A percentile compares a stretch with the other conserved stretches of the same genome.
Conservation (phyloP, 179 eudicot genomes). For the Corrigiola litoralis region DNA sequence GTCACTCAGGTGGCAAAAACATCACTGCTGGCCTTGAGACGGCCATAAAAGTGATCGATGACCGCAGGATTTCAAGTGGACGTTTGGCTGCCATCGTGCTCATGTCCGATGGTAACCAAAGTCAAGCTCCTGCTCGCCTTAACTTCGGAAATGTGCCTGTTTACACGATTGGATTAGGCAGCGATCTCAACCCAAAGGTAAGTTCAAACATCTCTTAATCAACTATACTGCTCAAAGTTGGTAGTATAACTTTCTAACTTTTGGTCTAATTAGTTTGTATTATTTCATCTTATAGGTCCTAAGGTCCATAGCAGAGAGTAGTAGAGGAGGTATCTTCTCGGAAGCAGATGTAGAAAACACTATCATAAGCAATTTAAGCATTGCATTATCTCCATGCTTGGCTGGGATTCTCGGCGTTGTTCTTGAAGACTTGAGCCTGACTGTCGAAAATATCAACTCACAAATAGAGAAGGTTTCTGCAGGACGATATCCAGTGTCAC, state of each 20-base stretch:
- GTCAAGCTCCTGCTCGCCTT: not conserved
- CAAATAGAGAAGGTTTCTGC: constrained; percentile 1
- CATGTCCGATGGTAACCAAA: constrained; percentile 12
- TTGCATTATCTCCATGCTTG: constrained; percentile 17
- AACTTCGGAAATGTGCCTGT: not conserved
- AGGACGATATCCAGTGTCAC: not conserved
- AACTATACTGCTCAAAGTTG: too few relatives aligned
- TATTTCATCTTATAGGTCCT: too few relatives aligned
- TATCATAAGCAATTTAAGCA: constrained; percentile 9
- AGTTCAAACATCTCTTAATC: too few relatives aligned
- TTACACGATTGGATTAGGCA: constrained; percentile 6
- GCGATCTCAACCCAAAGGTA: not conserved
- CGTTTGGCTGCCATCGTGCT: constrained; percentile 16
- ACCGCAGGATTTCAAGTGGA: not conserved
- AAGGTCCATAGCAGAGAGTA: not conserved
- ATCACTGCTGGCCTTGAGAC: not conserved
- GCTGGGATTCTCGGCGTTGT: constrained; percentile 12
- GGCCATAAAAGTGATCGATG: constrained; percentile 9
- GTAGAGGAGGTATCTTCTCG: constrained; percentile 11
- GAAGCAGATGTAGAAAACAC: not conserved
- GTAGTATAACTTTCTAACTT: too few relatives aligned
- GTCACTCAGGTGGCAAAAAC: not conserved
- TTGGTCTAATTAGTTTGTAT: too few relatives aligned
- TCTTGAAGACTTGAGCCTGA: constrained; percentile 6
- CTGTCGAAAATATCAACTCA: not conserved